These are phyloP conservation scores for Aspergillus neotritici DNA, from an alignment of 2,329 filamentous ascomycete genomes.

Conservation along the genomic window DNA sequence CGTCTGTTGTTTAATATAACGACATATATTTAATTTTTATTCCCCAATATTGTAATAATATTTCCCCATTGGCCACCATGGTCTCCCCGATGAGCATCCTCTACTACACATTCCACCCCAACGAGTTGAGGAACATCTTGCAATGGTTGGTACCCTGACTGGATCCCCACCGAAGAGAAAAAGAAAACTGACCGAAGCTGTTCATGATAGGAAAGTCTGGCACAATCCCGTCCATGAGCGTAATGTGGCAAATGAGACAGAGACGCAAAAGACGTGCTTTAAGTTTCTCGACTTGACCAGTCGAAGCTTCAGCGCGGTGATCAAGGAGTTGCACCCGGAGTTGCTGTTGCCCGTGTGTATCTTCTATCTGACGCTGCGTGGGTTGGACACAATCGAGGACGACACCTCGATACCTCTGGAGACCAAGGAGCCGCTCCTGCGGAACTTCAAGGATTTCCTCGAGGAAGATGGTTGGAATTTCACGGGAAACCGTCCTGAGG, in stretches of 20 bases:
- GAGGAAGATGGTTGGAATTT: conserved; percentile 88
- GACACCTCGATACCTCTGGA: conserved; percentile 85
- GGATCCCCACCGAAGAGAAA: neutral
- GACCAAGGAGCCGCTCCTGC: conserved; percentile 78
- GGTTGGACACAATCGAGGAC: conserved; percentile 96
- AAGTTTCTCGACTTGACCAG: conserved; percentile 80
- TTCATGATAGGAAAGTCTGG: conserved; percentile 74
- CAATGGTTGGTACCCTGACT: conserved; percentile 65
- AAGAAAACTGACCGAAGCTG: too few species aligned
- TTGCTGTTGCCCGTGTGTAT: conserved; percentile 81
- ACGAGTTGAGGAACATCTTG: conserved; percentile 72
- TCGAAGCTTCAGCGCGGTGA: conserved; percentile 87
- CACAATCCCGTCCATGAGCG: conserved; percentile 88
- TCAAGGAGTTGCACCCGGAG: conserved; percentile 92
- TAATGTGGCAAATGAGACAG: conserved; percentile 67
- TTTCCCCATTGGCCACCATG: conserved; percentile 27
- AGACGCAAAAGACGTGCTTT: conserved; percentile 76
- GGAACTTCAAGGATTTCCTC: conserved; percentile 73
- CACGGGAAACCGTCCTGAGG: conserved; percentile 74
- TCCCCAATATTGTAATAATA: conserved; percentile 3
- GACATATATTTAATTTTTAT: too few species aligned
- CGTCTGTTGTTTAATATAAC: too few species aligned
- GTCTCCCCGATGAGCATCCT: conserved; percentile 48
- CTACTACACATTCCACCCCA: conserved; percentile 71
- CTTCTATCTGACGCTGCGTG: conserved; percentile 90